phyloP scores from a whole-genome alignment of 2,329 filamentous ascomycete genomes.

The Hypoxylon sp. region DNA sequence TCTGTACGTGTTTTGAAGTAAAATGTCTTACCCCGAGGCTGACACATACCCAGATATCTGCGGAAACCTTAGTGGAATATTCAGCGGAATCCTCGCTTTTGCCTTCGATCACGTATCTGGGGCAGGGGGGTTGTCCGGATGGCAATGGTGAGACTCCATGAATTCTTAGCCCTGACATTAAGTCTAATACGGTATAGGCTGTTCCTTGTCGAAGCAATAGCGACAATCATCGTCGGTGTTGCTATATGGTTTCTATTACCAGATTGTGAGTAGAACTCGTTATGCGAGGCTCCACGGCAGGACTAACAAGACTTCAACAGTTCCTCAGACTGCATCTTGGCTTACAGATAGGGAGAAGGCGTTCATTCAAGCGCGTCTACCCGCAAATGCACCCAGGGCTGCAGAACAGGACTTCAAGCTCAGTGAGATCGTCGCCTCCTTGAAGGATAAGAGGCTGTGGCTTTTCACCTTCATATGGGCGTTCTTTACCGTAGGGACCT shows the following conservation, averaged over 20 bases:
- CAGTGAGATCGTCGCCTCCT: conserved; percentile 54
- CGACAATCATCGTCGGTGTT: conserved; percentile 61
- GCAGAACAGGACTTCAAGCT: conserved; percentile 56
- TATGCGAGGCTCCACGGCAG: not conserved
- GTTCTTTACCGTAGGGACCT: conserved; percentile 60
- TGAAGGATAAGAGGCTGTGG: conserved; percentile 59
- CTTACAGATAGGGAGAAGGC: conserved; percentile 56
- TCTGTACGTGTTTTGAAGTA: conserved; percentile 52
- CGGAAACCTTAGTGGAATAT: conserved; percentile 49
- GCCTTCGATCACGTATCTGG: conserved; percentile 48
- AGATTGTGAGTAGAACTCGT: conserved; percentile 58
- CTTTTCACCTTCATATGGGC: conserved; percentile 61
- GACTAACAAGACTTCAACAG: conserved; percentile 34
- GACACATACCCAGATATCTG: conserved; percentile 44
- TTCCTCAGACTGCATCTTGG: conserved; percentile 50
- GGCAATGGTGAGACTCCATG: conserved; percentile 47
- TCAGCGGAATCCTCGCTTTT: conserved; percentile 45
- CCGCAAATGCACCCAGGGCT: conserved; percentile 57
- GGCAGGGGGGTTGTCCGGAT: conserved; percentile 47
- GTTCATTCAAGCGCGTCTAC: conserved; percentile 59
- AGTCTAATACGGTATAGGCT: conserved; percentile 49
- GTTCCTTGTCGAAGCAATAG: conserved; percentile 59
- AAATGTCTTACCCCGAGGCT: not conserved
- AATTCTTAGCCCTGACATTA: not conserved
- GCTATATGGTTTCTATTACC: conserved; percentile 66